Conservation (phyloP, 2,329 filamentous ascomycete species). For the Aquanectria penicillioides region DNA sequence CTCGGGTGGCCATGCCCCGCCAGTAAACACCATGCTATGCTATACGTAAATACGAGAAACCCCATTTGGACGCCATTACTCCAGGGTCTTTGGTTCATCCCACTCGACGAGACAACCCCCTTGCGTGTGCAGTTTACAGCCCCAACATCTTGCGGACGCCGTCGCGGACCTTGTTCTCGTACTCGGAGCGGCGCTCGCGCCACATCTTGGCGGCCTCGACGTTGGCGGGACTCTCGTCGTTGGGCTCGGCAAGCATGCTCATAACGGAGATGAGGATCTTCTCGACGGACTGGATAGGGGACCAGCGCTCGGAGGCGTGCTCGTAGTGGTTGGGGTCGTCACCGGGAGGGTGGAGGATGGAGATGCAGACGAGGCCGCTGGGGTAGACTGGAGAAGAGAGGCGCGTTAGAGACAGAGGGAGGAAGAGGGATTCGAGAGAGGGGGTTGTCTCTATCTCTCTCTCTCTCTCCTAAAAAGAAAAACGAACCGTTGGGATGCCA, state of each 20-base stretch:
- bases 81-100: constrained; percentile 17
- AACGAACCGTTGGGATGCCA: constrained; percentile 93
- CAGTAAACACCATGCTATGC: constrained; percentile 41
- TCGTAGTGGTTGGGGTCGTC: constrained; percentile 99
- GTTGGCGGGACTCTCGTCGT: constrained; percentile 96
- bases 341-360: constrained; percentile 95
- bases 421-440: constrained; percentile 1
- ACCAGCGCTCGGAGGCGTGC: constrained; percentile 94
- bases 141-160: constrained; percentile 84
- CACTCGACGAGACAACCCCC: not conserved
- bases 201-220: constrained; percentile 97
- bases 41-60: constrained; percentile 21
- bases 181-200: constrained; percentile 84
- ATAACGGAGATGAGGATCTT: constrained; percentile 97
- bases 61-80: constrained; percentile 36
- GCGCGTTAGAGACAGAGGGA: not conserved
- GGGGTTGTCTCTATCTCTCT: too few relatives aligned
- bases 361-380: constrained; percentile 94
- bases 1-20: constrained; percentile 32
- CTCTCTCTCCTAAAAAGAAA: too few relatives aligned
- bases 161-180: constrained; percentile 85
- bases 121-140: constrained; percentile 54
- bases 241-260: constrained; percentile 97
- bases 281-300: constrained; percentile 95
- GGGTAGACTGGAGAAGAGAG: constrained; percentile 74